A percentile compares a stretch with the other conserved stretches of the same genome.
phyloP scores from a whole-genome alignment of 2,329 filamentous ascomycete genomes.

The Colletotrichum sp. region DNA sequence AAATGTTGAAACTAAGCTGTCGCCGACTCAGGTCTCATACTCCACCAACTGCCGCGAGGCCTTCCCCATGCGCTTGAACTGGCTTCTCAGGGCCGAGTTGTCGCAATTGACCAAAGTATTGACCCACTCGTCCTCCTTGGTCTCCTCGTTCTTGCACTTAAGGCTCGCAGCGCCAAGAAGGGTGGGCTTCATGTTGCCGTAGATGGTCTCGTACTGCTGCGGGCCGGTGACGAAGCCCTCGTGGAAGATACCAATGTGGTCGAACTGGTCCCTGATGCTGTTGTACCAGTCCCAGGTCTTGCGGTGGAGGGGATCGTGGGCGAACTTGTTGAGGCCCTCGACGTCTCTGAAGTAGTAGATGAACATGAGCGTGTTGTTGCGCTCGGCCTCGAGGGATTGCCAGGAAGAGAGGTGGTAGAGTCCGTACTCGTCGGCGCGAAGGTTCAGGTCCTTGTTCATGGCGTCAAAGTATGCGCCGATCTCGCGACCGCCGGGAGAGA shows the following conservation, averaged over 20 bases:
- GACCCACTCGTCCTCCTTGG: slow-evolving; percentile 32
- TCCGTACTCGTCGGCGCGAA: slow-evolving; percentile 47
- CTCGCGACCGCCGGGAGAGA: slow-evolving; percentile 48
- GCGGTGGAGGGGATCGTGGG: slow-evolving; percentile 52
- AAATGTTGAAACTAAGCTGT: not conserved
- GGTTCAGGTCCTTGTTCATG: slow-evolving; percentile 40
- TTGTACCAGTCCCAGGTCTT: slow-evolving; percentile 54
- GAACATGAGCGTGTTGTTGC: slow-evolving; percentile 42
- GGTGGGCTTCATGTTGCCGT: slow-evolving; percentile 46
- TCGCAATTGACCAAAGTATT: slow-evolving; percentile 36
- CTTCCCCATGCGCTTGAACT: slow-evolving; percentile 34
- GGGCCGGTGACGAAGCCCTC: slow-evolving; percentile 54
- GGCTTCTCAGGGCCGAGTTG: slow-evolving; percentile 36
- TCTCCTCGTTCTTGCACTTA: slow-evolving; percentile 21
- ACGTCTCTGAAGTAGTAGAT: slow-evolving; percentile 57
- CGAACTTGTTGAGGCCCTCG: slow-evolving; percentile 56
- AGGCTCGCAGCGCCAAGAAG: slow-evolving; percentile 37
- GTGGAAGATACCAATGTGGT: slow-evolving; percentile 57
- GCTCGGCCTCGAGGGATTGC: slow-evolving; percentile 38
- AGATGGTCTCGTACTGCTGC: slow-evolving; percentile 56
- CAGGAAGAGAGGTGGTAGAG: slow-evolving; percentile 50
- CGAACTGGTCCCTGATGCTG: slow-evolving; percentile 33
- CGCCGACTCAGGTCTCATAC: not conserved
- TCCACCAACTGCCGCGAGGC: not conserved
- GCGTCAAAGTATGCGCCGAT: slow-evolving; percentile 40